A percentile compares a stretch with the other conserved stretches of the same genome.
phyloP scores from a whole-genome alignment of 768 basidiomycete species.

The Termitomyces sp. region DNA sequence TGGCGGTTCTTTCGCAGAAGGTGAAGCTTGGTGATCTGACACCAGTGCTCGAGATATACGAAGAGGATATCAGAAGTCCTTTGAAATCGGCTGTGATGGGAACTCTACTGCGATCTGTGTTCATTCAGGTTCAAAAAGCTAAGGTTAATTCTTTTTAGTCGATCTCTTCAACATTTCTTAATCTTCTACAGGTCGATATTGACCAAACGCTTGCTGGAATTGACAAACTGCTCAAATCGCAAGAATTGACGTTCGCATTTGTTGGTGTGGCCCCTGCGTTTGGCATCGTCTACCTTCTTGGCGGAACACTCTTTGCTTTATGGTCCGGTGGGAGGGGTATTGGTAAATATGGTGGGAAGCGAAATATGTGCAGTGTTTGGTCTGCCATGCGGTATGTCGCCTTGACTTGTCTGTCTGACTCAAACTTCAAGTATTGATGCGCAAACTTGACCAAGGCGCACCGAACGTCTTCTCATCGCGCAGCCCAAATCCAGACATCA shows the following conservation, averaged over 20 bases:
- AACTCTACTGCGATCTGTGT: constrained; percentile 73
- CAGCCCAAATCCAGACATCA: constrained; percentile 26
- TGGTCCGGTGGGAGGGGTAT: constrained; percentile 45
- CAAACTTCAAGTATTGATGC: not conserved
- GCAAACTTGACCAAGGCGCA: constrained; percentile 34
- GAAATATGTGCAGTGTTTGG: constrained; percentile 55
- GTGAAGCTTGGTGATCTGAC: constrained; percentile 82
- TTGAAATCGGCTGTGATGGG: constrained; percentile 77
- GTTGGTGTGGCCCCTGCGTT: constrained; percentile 92
- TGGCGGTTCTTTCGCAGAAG: constrained; percentile 59
- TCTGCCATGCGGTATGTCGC: constrained; percentile 57
- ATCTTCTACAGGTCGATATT: constrained; percentile 68
- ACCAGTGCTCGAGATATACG: constrained; percentile 81
- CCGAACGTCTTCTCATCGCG: constrained; percentile 63
- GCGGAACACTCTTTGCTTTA: constrained; percentile 46
- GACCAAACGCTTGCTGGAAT: constrained; percentile 88
- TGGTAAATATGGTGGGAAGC: constrained; percentile 54
- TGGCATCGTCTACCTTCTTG: constrained; percentile 66
- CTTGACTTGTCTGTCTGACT: not conserved
- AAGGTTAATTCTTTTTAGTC: constrained; percentile 47
- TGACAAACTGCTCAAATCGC: constrained; percentile 89
- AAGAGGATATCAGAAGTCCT: constrained; percentile 88
- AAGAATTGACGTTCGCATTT: constrained; percentile 94
- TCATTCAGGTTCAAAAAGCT: constrained; percentile 94
- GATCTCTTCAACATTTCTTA: not conserved